Base-by-base conservation (phyloP, 352 stramenopile genomes). In the Phytophthora crassamura region DNA sequence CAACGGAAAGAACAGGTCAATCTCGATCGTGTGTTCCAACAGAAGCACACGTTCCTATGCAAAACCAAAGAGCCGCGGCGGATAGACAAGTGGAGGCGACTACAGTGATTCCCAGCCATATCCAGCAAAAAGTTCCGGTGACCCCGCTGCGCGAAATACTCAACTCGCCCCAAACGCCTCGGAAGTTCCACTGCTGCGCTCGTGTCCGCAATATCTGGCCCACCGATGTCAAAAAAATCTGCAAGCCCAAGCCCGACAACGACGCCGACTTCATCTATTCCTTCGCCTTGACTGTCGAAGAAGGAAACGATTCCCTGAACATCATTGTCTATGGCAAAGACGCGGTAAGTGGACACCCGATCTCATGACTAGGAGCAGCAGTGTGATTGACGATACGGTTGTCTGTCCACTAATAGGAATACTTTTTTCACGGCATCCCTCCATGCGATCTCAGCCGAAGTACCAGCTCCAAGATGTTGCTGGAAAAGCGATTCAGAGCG, bases 261-360 rank as follows among this genome's bases (percentile, higher is more conserved):
- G 61, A 58, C 7, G 15, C 48, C 9, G 66, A 61, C n/a, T 90
- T 74, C 45, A 59, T 91, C 14, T 94, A 91, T 59, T 90, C 80
- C 5, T 94, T 94, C 20, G 82, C 77, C 6, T 42, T 90, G 43
- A 74, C 65, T n/a, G 41, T 92, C 14, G 59, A 84, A 59, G 83
- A 94, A 30, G 59, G 40, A 33, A 74, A 56, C 0, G 78, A 78
- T 11, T 64, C 71, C 34, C 63, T 94, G 18, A 84, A 89, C 40
- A 73, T 82, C 35, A 92, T 92, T 66, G 72, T 89, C 5, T 78
- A 92, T 58, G 83, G 83, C 20, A 78, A 77, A 42, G 83, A 94
- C 42, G 85, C 82, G 64, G 85, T 94, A 75, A 63, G 81, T 74
- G 5, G 57, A 33, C 7, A 22, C 6, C 14, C 28, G 11, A 45